Percentiles rank a stretch among this genome's conserved stretches.
Conservation (phyloP, 768 basidiomycete genomes). For the Agrocybe chaxingu region DNA sequence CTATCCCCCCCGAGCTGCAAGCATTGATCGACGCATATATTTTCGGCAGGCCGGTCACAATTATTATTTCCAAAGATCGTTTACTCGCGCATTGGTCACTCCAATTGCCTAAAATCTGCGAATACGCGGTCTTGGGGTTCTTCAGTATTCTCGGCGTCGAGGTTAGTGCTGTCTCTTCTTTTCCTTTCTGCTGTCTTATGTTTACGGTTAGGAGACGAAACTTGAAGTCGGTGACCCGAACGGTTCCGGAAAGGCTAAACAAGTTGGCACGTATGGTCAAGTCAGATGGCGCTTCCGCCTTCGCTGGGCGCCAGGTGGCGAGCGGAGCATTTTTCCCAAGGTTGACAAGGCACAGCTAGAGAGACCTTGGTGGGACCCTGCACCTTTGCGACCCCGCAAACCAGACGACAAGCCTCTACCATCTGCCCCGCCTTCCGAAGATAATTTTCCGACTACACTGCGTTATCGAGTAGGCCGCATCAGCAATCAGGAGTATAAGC, state of each 20-base stretch:
- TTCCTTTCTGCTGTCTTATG: neutral
- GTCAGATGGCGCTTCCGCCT: conserved; percentile 46
- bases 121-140: conserved; percentile 42
- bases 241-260: neutral
- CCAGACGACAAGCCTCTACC: neutral
- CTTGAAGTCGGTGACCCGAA: neutral
- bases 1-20: conserved; percentile 40
- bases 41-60: conserved; percentile 33
- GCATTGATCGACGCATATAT: conserved; percentile 38
- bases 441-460: conserved; percentile 12
- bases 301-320: conserved; percentile 49
- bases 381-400: neutral
- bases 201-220: too few species aligned
- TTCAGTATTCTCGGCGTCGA: conserved; percentile 39
- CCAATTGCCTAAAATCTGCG: conserved; percentile 33
- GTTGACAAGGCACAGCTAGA: conserved; percentile 5
- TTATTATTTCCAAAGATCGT: conserved; percentile 34
- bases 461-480: conserved; percentile 17
- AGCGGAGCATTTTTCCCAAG: conserved; percentile 29
- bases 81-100: conserved; percentile 23
- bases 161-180: conserved; percentile 21
- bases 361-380: conserved; percentile 22
- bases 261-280: conserved; percentile 19
- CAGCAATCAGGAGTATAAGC: conserved; percentile 23
- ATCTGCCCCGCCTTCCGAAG: conserved; percentile 7